phyloP scores from a whole-genome alignment of 768 basidiomycete genomes.

The Fomitopsis serialis region DNA sequence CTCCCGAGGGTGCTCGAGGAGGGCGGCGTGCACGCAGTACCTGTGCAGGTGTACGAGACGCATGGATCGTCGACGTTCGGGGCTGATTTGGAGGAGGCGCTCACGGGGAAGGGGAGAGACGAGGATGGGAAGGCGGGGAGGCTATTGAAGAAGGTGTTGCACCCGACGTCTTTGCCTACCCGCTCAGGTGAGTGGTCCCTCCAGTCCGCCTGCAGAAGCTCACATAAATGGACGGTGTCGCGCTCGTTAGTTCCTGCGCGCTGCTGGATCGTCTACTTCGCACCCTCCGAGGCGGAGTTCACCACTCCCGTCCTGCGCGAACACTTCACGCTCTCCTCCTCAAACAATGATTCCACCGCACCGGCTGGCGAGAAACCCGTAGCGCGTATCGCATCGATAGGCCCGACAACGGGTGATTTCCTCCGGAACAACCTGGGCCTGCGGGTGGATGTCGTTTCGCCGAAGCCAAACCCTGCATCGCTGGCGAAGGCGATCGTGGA shows the following conservation, averaged over 20 bases:
- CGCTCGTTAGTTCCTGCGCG: neutral
- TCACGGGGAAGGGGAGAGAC: neutral
- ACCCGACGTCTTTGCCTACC: neutral
- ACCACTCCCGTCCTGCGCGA: slow-evolving; percentile 45
- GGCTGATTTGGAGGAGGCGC: slow-evolving; percentile 28
- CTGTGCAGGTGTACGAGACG: slow-evolving; percentile 70
- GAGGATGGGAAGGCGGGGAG: neutral
- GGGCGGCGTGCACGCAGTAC: slow-evolving; percentile 38
- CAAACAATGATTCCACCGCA: neutral
- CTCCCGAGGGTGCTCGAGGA: slow-evolving; percentile 45
- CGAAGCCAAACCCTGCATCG: slow-evolving; percentile 51
- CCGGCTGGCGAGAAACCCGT: neutral
- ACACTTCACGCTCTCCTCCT: slow-evolving; percentile 38
- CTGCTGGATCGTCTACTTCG: slow-evolving; percentile 76
- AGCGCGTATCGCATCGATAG: slow-evolving; percentile 52
- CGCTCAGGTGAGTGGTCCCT: neutral
- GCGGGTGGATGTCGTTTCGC: slow-evolving; percentile 48
- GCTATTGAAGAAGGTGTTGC: neutral
- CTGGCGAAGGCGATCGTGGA: slow-evolving; percentile 23
- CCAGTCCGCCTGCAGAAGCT: too few relatives aligned
- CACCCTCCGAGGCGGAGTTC: slow-evolving; percentile 63
- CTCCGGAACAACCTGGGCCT: slow-evolving; percentile 41
- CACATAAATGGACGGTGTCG: neutral
- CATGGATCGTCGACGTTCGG: slow-evolving; percentile 47
- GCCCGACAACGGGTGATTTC: slow-evolving; percentile 56